Base-by-base conservation (phyloP, 495 filamentous ascomycete genomes). In the Podospora conica region DNA sequence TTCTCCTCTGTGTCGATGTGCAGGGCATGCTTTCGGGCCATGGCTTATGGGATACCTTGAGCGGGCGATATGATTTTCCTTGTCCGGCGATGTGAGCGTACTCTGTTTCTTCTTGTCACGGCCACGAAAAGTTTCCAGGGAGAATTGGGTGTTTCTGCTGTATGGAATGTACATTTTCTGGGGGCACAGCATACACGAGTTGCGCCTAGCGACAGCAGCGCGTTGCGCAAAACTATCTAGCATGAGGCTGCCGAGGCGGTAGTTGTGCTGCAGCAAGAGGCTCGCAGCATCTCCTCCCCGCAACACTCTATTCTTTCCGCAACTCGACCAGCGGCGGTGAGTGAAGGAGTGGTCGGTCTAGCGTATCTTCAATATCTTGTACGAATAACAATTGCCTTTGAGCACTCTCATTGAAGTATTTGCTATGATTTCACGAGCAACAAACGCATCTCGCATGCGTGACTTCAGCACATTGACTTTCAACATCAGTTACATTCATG, bases 131-230 rank as follows among this genome's bases (percentile, higher is more conserved):
- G 22, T 53, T 68, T 58, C n/a, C 31, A 62, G 25, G 25, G 64
- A 18, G 18, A 48, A 1, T 48, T n/a, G 6, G 15, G 7, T 25
- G 21, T 53, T 31, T 58, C 21, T 22, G 40, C 29, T 61, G 63
- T 60, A 27, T 60, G 12, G 22, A n/a, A 21, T 22, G 48, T 54
- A 54, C 20, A 64, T 54, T 60, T 59, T 57, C 60, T 55, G 33
- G 58, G 65, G 64, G 63, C 62, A 68, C 67, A 61, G 63, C 70
- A 64, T 60, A 71, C 62, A 71, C 67, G 67, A 64, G 61, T 31
- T 48, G 40, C 40, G 40, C 15, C 40, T n/a, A 7, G 40, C 15
- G 40, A 48, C 40, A 48, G 40, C 40, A 48, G n/a, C 40, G n/a
- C 40, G 40, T 48, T 48, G 18, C 40, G 40, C 40, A 48, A 48